Conservation (phyloP, 192 early-diverging fungal genomes). For the Backusella westeae region DNA sequence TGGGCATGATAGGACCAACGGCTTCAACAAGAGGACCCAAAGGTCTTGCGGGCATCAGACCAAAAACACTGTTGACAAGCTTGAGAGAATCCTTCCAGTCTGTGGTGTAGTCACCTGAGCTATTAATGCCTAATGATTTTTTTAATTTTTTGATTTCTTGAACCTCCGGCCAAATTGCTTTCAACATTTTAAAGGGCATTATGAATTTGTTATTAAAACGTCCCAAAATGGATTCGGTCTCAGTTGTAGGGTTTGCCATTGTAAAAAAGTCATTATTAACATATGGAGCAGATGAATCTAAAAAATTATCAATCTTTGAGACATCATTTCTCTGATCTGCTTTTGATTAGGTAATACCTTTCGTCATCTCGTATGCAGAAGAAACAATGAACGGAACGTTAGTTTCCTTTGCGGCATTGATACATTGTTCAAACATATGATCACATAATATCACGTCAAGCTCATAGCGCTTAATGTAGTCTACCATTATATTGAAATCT, state of each 20-base stretch:
- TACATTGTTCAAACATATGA: conserved; percentile 14
- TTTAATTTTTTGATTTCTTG: neutral
- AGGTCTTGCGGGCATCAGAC: conserved; percentile 15
- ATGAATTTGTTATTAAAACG: neutral
- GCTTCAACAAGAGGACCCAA: conserved; percentile 21
- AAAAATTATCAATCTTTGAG: conserved; percentile 14
- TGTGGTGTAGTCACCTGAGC: too few relatives aligned
- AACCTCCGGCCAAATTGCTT: neutral
- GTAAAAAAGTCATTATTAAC: neutral
- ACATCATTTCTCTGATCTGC: neutral
- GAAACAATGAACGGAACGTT: conserved; percentile 23
- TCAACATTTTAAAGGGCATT: too few relatives aligned
- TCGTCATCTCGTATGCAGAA: neutral
- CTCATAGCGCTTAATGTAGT: neutral
- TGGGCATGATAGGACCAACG: conserved; percentile 34
- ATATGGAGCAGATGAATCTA: neutral
- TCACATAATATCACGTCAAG: conserved; percentile 22
- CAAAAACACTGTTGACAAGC: conserved; percentile 19
- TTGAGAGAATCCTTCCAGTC: conserved; percentile 17
- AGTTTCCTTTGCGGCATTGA: neutral
- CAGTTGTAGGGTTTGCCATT: neutral
- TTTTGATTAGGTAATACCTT: neutral
- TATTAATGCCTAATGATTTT: neutral
- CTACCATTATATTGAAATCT: neutral
- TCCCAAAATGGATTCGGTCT: neutral